Conservation (phyloP, 2,329 filamentous ascomycete species). For the Pyrenophora graminea region DNA sequence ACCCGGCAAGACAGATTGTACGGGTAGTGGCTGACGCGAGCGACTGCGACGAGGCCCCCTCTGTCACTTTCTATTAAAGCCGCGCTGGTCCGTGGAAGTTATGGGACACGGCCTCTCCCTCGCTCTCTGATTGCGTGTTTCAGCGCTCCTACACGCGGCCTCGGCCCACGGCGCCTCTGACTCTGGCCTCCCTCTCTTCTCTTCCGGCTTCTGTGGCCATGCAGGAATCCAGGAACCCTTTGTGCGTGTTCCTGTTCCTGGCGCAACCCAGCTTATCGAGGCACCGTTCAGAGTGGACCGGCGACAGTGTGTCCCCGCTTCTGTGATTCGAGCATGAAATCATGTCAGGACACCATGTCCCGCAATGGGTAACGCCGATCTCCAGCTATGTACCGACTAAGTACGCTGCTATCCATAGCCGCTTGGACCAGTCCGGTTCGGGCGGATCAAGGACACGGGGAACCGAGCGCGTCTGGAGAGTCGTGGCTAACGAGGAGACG, state of each 20-base stretch:
- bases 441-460: conserved; percentile 28
- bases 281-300: conserved; percentile 19
- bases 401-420: conserved; percentile 16
- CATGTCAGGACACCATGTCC: conserved; percentile 14
- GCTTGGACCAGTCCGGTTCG: conserved; percentile 24
- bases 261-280: conserved; percentile 22
- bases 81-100: conserved; percentile 9
- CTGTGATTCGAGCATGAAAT: conserved; percentile 29
- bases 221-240: conserved; percentile 20
- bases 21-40: conserved; percentile 15
- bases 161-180: conserved; percentile 6
- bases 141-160: conserved; percentile 10
- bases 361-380: conserved; percentile 31
- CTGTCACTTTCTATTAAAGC: conserved; percentile 17
- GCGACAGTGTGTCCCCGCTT: conserved; percentile 15
- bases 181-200: conserved; percentile 1
- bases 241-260: conserved; percentile 28
- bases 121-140: conserved; percentile 19
- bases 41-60: conserved; percentile 10
- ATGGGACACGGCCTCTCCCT: conserved; percentile 14
- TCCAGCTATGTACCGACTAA: neutral
- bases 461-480: conserved; percentile 32
- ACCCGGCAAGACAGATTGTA: conserved; percentile 11
- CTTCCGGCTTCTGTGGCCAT: neutral
- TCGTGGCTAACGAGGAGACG: conserved; percentile 24